Conservation (phyloP, 2,329 filamentous ascomycete species). For the Claviceps africana region DNA sequence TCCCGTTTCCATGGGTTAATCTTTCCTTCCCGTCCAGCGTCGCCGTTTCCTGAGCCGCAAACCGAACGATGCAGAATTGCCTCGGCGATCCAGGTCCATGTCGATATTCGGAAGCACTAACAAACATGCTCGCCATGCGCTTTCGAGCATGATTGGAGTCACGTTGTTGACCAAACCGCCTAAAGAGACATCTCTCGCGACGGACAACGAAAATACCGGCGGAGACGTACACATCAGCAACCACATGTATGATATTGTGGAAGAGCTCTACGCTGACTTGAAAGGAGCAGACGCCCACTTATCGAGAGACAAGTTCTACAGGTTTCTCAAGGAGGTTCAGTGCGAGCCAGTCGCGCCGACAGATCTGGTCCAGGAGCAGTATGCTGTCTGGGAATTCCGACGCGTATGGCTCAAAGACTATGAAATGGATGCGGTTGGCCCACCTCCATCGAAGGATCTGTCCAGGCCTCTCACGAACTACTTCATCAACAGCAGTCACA, state of each 20-base stretch:
- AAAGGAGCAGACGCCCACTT: slow-evolving; percentile 20
- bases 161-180: slow-evolving; percentile 15
- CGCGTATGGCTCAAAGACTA: slow-evolving; percentile 31
- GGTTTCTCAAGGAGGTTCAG: slow-evolving; percentile 38
- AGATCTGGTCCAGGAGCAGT: slow-evolving; percentile 25
- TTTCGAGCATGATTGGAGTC: slow-evolving; percentile 20
- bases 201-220: slow-evolving; percentile 9
- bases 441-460: slow-evolving; percentile 39
- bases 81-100: slow-evolving; percentile 21
- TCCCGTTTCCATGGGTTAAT: background rate
- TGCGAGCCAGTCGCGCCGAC: slow-evolving; percentile 23
- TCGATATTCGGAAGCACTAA: slow-evolving; percentile 27
- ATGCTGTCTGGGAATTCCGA: slow-evolving; percentile 35
- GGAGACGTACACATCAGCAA: slow-evolving; percentile 30
- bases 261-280: slow-evolving; percentile 32
- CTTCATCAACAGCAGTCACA: slow-evolving; percentile 90
- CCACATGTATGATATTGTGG: slow-evolving; percentile 33
- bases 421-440: slow-evolving; percentile 29
- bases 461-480: slow-evolving; percentile 69
- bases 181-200: slow-evolving; percentile 14
- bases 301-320: slow-evolving; percentile 24
- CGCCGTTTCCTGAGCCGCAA: slow-evolving; percentile 8
- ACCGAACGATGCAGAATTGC: slow-evolving; percentile 9
- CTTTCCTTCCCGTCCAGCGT: slow-evolving; percentile 4
- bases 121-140: slow-evolving; percentile 13